A percentile compares a stretch with the other conserved stretches of the same genome.
These are phyloP conservation scores for Solanum lycopersicoides DNA, from an alignment of 257 asterid genomes.

Conservation along the genomic window DNA sequence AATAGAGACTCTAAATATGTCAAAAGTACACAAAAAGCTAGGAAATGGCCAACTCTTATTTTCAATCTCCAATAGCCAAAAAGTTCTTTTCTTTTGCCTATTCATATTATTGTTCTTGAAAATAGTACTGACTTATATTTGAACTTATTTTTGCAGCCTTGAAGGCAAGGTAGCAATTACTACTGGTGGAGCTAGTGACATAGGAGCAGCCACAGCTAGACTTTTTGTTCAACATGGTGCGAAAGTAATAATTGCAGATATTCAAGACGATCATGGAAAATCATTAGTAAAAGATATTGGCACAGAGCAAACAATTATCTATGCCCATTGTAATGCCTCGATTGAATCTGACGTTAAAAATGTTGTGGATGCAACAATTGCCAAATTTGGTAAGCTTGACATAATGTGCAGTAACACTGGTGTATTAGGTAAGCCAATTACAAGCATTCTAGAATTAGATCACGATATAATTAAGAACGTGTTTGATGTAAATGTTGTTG, in stretches of 20 bases:
- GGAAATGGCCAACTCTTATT: too few relatives aligned
- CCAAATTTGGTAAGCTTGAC: not conserved
- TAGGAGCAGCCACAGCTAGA: too few relatives aligned
- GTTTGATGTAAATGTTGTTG: not conserved
- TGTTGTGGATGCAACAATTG: too few relatives aligned
- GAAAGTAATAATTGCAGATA: not conserved
- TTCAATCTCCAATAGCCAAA: not conserved
- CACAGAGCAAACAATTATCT: too few relatives aligned
- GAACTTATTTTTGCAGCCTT: not conserved
- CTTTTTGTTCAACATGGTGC: not conserved
- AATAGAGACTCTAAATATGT: too few relatives aligned
- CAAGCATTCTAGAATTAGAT: not conserved
- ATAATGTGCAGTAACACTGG: constrained; percentile 1
- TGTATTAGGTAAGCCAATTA: not conserved
- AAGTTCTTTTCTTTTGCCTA: not conserved
- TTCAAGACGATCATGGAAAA: not conserved
- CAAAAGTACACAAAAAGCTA: too few relatives aligned
- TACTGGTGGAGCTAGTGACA: not conserved
- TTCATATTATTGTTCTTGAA: too few relatives aligned
- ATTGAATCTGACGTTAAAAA: too few relatives aligned
- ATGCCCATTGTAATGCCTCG: too few relatives aligned
- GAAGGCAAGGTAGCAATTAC: not conserved
- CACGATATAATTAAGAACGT: not conserved
- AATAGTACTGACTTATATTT: not conserved
- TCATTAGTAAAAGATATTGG: too few relatives aligned